Evolutionary conservation across 306 rosid species (phyloP), one percentile per base, ranked within the genome.

Genomic region (Cicer bijugum): DNA sequence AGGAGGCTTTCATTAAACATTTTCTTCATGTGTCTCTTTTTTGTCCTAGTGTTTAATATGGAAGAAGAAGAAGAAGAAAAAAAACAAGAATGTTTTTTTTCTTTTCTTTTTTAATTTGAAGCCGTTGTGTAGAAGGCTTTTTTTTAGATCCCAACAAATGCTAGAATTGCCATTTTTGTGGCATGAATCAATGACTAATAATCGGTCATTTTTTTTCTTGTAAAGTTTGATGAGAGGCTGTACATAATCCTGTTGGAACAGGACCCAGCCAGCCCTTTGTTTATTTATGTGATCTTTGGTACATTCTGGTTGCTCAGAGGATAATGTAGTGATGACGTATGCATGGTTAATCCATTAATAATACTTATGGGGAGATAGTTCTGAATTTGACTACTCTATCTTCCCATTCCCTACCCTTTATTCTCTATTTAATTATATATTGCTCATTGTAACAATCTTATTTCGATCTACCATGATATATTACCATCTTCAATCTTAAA

Each of bases 191-290:
- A 56, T 77, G 79, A 72, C 79, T 77, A 65, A 67, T 77, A 77
- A 77, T 67, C 76, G 77, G 79, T 82, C 71, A 72, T 67, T 73
- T 82, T 82, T 82, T 82, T 39, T 64, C 72, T 72, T 82, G 82
- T 82, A 77, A 73, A 82, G 79, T 38, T 77, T 82, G 79, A 77
- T 72, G 76, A 75, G 76, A 75, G 81, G 84, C 78, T 75, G 84
- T 81, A 70, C 51, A 69, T 43, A 70, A 62, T 56, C 76, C 71
- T 74, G 79, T 68, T 60, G n/a, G 17, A 81, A 11, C 78, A 70
- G 78, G 84, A 70, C 57, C 44, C 65, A 76, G 75, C 62, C 84
- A 76, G 78, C 62, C 84, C 76, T 55, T 57, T 62, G 71, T 53
- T 77, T 39, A 71, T 76, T 81, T 81, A 76, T 81, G 52, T 60